Percentiles rank a stretch among this genome's conserved stretches.
These are phyloP conservation scores for Escovopsis sp. DNA, from an alignment of 2,329 filamentous ascomycete species.

Conservation along the genomic window DNA sequence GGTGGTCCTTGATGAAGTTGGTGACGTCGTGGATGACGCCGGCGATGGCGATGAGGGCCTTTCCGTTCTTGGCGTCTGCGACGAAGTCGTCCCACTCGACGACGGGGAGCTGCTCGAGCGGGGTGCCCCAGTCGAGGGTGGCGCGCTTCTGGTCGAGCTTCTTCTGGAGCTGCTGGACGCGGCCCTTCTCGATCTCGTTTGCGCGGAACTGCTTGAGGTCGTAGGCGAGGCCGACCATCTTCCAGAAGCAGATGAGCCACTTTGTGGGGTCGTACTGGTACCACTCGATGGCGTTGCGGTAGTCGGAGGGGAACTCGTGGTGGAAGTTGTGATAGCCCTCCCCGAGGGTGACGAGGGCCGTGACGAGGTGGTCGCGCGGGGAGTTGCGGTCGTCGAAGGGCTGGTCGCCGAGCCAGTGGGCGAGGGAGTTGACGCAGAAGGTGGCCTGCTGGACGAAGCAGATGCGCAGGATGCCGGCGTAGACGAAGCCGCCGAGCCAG, in stretches of 20 bases:
- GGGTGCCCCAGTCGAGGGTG: constrained; percentile 72
- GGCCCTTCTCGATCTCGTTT: constrained; percentile 88
- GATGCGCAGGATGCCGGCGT: constrained; percentile 71
- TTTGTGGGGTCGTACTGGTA: constrained; percentile 87
- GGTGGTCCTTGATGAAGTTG: constrained; percentile 77
- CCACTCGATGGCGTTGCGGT: constrained; percentile 85
- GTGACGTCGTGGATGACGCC: constrained; percentile 78
- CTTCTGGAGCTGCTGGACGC: constrained; percentile 80
- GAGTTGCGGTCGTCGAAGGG: constrained; percentile 89
- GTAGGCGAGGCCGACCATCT: constrained; percentile 69
- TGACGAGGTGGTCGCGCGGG: constrained; percentile 76
- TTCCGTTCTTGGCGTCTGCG: constrained; percentile 59
- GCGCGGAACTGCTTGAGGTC: constrained; percentile 82
- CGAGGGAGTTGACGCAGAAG: constrained; percentile 84
- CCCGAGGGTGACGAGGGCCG: constrained; percentile 69
- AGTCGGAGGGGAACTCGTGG: constrained; percentile 87
- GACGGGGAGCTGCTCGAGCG: constrained; percentile 72
- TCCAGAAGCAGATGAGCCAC: constrained; percentile 76
- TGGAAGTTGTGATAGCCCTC: constrained; percentile 95
- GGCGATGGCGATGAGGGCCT: constrained; percentile 61
- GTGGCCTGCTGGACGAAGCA: constrained; percentile 87
- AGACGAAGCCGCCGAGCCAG: constrained; percentile 69
- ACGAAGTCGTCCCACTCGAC: constrained; percentile 80
- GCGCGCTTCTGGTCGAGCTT: constrained; percentile 80
- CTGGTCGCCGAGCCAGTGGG: constrained; percentile 84